Percentiles rank a stretch among this genome's conserved stretches.
These are phyloP conservation scores for Trichoderma afroharzianum DNA, from an alignment of 2,329 filamentous ascomycete genomes.

Conservation along the genomic window DNA sequence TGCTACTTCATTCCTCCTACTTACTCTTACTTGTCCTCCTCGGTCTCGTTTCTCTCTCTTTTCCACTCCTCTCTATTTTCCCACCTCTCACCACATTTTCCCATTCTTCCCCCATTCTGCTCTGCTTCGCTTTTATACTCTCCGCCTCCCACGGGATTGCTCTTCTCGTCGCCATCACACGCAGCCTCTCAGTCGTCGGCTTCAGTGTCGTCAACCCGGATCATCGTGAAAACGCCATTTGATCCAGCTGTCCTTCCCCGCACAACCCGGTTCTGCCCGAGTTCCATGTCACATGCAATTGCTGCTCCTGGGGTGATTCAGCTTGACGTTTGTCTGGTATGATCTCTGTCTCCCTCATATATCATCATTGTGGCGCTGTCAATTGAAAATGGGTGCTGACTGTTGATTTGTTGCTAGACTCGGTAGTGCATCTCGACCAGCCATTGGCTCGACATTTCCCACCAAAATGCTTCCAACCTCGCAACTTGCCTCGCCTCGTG, in stretches of 20 bases:
- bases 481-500: conserved; percentile 29
- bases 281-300: conserved; percentile 20
- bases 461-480: conserved; percentile 28
- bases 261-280: conserved; percentile 17
- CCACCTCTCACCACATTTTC: background rate
- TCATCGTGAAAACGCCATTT: background rate
- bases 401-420: conserved; percentile 5
- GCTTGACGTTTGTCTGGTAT: conserved; percentile 11
- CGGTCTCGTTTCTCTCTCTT: background rate
- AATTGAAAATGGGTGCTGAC: background rate
- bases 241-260: background rate
- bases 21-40: conserved; percentile 13
- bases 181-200: background rate
- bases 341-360: background rate
- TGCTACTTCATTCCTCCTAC: conserved; percentile 8
- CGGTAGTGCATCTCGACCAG: conserved; percentile 11
- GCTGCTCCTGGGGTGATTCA: conserved; percentile 11
- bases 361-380: background rate
- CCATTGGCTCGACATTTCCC: conserved; percentile 4
- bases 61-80: background rate
- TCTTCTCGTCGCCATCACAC: background rate
- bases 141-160: background rate
- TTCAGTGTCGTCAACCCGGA: background rate
- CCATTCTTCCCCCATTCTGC: background rate
- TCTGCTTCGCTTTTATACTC: background rate